Base-by-base conservation (phyloP, 225 moss, liverwort and hornwort species). In the Sphagnum tenellum region DNA sequence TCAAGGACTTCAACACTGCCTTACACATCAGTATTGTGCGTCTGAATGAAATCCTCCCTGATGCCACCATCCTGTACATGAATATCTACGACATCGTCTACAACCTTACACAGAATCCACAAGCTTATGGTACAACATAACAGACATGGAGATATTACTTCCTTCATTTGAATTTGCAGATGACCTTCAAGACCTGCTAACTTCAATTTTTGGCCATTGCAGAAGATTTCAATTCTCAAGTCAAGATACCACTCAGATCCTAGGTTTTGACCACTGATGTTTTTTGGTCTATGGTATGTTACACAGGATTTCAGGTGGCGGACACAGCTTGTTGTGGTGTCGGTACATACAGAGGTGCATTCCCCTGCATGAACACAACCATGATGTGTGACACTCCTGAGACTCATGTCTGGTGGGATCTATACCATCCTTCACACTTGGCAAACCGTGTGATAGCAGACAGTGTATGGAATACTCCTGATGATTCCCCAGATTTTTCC, bases 251-350 rank as follows among this genome's bases (percentile, higher is more conserved):
- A 29, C 29, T 29, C 29, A 29, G 0, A 29, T 29, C 29, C 29
- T 29, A 29, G 29, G 29, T 29, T 29, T 29, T 29, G 29, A 29
- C 29, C 29, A 29, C 29, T 29, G 29, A 29, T 29, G 29, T 29
- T 29, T 29, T 29, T 29, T 29, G 29, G 29, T 29, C 0, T 29
- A 29, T 29, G 29, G 29, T 29, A 29, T 29, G 29, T 29, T 29
- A 29, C 29, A 29, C 80, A 80, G 80, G 80, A 9, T 80, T 80
- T 53, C 49, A 60, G 9, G 70, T 67, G 8, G 80, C 76, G 47
- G 66, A 73, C 71, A 76, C 73, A 48, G 80, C 80, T 51, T 80
- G 80, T 47, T 80, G 80, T 62, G 80, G 80, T 55, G n/a, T 48
- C 45, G 80, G 70, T 12, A 29, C 8, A 7, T 76, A 67, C 58